Evolutionary conservation across 2,329 filamentous ascomycete species (phyloP).

Genomic region (Beauveria rudraprayagi): DNA sequence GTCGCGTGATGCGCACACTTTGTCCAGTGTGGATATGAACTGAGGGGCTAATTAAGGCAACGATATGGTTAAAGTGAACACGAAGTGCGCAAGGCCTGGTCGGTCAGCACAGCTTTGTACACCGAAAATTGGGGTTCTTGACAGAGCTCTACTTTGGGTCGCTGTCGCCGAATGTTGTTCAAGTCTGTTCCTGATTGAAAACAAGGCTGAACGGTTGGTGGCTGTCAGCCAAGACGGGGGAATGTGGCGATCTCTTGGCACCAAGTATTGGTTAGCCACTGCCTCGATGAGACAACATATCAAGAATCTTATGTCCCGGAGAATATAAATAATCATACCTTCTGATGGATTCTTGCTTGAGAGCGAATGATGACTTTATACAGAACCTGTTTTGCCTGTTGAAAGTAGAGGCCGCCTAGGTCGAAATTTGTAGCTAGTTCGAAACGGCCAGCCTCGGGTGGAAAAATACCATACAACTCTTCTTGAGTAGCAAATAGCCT

Average conservation of each 20-base stretch:
- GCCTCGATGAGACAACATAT: neutral
- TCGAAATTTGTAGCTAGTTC: neutral
- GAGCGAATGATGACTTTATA: neutral
- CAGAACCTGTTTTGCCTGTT: neutral
- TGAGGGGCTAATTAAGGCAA: neutral
- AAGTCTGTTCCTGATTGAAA: neutral
- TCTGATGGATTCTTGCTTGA: too few relatives aligned
- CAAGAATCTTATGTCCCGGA: fast-evolving
- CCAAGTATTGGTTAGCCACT: neutral
- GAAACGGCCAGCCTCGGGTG: neutral
- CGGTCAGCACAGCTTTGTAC: neutral
- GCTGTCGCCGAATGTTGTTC: neutral
- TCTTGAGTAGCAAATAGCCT: neutral
- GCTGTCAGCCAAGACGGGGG: neutral
- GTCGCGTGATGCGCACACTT: slow-evolving; percentile 3
- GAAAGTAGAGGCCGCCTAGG: neutral
- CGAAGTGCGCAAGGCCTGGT: neutral
- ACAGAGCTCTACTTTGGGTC: neutral
- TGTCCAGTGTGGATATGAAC: neutral
- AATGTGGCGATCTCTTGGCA: neutral
- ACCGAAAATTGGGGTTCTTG: neutral
- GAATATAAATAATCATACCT: neutral
- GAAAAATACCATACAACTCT: neutral
- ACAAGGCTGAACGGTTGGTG: neutral
- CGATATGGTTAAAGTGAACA: neutral